phyloP scores from a whole-genome alignment of 1,284 basidiomycete genomes.

The Cryptococcus wingfieldii region DNA sequence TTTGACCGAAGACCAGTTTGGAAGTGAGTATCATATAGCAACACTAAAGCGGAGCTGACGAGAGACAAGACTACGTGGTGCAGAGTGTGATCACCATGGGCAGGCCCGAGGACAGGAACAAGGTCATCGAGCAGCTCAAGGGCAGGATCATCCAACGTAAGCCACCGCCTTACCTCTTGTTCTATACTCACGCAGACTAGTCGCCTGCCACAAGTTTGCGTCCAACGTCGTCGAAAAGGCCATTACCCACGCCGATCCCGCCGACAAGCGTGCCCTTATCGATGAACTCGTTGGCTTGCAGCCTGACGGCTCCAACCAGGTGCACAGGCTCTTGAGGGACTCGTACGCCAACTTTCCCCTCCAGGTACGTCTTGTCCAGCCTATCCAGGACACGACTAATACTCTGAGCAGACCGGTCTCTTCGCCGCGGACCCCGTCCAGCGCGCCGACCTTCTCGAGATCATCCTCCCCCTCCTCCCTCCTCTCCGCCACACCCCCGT shows the following conservation, averaged over 20 bases:
- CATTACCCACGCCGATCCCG: conserved; percentile 61
- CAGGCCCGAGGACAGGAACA: conserved; percentile 61
- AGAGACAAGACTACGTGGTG: conserved; percentile 74
- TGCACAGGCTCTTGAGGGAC: conserved; percentile 35
- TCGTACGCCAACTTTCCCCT: conserved; percentile 43
- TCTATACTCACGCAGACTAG: conserved; percentile 12
- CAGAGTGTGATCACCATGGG: conserved; percentile 90
- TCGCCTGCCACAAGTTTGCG: conserved; percentile 90
- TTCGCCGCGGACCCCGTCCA: conserved; percentile 29
- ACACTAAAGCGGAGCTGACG: not conserved
- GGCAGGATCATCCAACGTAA: conserved; percentile 66
- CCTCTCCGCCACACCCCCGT: conserved; percentile 39
- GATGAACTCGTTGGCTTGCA: conserved; percentile 60
- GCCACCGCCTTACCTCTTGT: conserved; percentile 4
- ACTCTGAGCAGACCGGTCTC: conserved; percentile 27
- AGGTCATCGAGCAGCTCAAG: conserved; percentile 67
- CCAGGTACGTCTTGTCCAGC: conserved; percentile 24
- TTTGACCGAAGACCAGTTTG: conserved; percentile 83
- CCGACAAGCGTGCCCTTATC: conserved; percentile 65
- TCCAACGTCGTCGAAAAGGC: conserved; percentile 97
- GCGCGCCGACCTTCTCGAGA: conserved; percentile 32
- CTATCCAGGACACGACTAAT: not conserved
- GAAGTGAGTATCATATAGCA: conserved; percentile 54
- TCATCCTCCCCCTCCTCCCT: conserved; percentile 31
- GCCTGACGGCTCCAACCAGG: conserved; percentile 24